These are phyloP conservation scores for Eucalyptus globulus DNA, from an alignment of 345 rosid species.

Conservation along the genomic window DNA sequence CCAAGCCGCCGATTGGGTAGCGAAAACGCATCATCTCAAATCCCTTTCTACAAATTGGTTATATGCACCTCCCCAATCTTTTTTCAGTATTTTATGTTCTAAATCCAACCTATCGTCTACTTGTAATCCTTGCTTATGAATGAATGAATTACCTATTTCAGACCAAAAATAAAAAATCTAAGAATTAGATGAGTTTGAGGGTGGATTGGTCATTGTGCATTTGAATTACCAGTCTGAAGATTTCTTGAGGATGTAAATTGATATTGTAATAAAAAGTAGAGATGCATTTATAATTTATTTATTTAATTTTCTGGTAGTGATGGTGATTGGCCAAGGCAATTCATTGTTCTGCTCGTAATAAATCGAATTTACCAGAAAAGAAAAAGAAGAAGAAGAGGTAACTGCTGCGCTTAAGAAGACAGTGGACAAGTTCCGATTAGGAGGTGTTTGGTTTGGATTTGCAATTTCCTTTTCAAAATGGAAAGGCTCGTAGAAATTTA, in stretches of 20 bases:
- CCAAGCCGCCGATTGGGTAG: too few species aligned
- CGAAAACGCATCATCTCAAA: too few species aligned
- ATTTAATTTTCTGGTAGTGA: not conserved
- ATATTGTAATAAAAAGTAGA: not conserved
- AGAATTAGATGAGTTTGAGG: not conserved
- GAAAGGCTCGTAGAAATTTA: not conserved
- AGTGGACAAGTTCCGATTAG: not conserved
- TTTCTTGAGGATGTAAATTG: not conserved
- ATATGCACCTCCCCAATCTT: too few species aligned
- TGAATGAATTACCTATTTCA: too few species aligned
- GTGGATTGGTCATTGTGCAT: not conserved
- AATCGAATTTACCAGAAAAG: not conserved
- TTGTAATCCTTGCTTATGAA: too few species aligned
- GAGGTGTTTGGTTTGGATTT: not conserved
- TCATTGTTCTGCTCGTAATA: not conserved
- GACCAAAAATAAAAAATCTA: too few species aligned
- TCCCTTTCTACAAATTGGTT: too few species aligned
- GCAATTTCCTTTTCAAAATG: not conserved
- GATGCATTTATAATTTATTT: not conserved
- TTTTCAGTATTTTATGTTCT: too few species aligned
- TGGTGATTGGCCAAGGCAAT: not conserved
- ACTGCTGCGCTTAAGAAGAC: not conserved
- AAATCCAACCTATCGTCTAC: too few species aligned
- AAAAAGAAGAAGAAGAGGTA: not conserved
- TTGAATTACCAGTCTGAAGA: not conserved